phyloP scores from a whole-genome alignment of 164 flowering plant genomes.

The Vitis labrusca region DNA sequence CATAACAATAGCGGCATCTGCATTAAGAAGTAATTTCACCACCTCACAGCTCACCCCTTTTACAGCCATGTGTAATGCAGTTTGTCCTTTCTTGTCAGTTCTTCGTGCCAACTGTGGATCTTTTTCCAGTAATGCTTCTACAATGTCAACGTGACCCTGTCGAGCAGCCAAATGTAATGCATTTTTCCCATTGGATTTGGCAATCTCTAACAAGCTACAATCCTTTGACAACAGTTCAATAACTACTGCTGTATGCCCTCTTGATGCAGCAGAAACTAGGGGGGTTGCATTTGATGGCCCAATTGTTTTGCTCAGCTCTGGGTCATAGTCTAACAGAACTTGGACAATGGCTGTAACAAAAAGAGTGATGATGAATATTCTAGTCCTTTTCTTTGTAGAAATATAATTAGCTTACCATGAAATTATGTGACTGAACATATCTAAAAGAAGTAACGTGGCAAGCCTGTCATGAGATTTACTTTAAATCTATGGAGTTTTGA shows the following conservation, averaged over 20 bases:
- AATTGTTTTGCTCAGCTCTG: conserved; percentile 52
- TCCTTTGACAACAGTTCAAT: conserved; percentile 58
- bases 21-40: conserved; percentile 70
- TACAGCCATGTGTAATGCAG: conserved; percentile 89
- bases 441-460: not conserved
- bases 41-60: conserved; percentile 74
- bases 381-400: not conserved
- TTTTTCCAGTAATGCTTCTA: conserved; percentile 60
- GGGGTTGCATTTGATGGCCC: conserved; percentile 79
- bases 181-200: conserved; percentile 80
- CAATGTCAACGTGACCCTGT: conserved; percentile 78
- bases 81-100: conserved; percentile 87
- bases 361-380: not conserved
- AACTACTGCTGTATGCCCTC: conserved; percentile 75
- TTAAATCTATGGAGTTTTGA: too few species aligned
- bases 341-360: conserved; percentile 65
- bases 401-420: not conserved
- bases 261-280: conserved; percentile 76
- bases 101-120: conserved; percentile 76
- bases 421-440: not conserved
- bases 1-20: conserved; percentile 88
- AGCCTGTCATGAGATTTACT: too few species aligned
- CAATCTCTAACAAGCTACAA: conserved; percentile 57
- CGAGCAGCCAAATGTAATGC: conserved; percentile 80
- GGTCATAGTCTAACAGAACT: conserved; percentile 66